Evolutionary conservation across 2,329 filamentous ascomycete species (phyloP), one percentile per base, ranked within the genome.

Genomic region (Colletotrichum horii): DNA sequence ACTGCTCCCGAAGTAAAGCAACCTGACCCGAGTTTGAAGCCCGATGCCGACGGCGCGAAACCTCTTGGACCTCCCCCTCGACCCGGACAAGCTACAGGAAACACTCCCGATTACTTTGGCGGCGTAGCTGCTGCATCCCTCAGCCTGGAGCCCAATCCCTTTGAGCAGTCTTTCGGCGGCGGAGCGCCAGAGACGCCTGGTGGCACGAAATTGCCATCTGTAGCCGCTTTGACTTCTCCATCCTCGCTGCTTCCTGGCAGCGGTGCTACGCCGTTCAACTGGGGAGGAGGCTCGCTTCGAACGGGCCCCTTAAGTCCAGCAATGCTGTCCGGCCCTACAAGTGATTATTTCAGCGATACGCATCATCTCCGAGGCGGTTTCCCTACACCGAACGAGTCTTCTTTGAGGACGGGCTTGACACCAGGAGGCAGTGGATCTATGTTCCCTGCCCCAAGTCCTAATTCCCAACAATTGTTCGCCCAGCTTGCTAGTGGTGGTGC

Each of bases 331-430:
- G 97, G 96, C 28, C 97, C 94, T 48, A 87, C 91, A 48, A 94
- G 91, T 83, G 96, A 98, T 83, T 98, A 98, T 86, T 98, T 98
- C 83, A 91, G 91, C 79, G 95, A 98, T 81, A 93, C 93, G 22
- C 92, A 93, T 82, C 94, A 91, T 75, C 89, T 98, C 78, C 92
- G 94, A 78, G 93, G 95, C 80, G 94, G 95, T 70, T 98, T 98
- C 82, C 95, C 96, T 6, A 98, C 97, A 6, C 96, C 96, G 1
- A 98, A 98, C 91, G 97, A 99, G 86, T 98, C 96, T 9, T 97
- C 95, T 4, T 88, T 98, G 68, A 91, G 97, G 76, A 97, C 96
- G 76, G 97, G 97, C 72, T 87, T 98, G 79, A 98, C 97, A 69
- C 97, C 97, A 65, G 97, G 97, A 76, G 96, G 96, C 79, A 96